A percentile compares a stretch with the other conserved stretches of the same genome.
These are phyloP conservation scores for Metrosideros polymorpha DNA, from an alignment of 441 rosid species.

Conservation along the genomic window DNA sequence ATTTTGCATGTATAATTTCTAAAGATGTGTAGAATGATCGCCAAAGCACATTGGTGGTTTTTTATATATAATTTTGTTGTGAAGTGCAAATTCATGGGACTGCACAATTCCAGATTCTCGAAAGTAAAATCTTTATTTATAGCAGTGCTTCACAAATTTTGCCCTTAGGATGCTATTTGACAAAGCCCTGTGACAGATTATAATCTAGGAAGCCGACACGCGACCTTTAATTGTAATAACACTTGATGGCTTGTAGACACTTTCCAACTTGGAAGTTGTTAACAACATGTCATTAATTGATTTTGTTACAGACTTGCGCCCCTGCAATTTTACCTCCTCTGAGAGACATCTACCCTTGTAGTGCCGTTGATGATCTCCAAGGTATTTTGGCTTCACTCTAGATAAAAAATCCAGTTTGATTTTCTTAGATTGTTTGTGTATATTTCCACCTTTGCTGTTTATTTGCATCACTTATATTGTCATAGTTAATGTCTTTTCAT, in stretches of 20 bases:
- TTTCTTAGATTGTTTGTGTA: neutral
- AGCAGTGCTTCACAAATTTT: neutral
- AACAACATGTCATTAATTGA: neutral
- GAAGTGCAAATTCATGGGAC: neutral
- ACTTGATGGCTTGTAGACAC: neutral
- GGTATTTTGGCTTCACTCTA: slow-evolving; percentile 26
- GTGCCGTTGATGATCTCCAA: slow-evolving; percentile 58
- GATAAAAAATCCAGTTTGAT: neutral
- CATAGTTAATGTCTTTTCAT: neutral
- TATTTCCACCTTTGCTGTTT: neutral
- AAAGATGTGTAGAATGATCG: neutral
- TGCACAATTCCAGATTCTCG: neutral
- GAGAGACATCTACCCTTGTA: slow-evolving; percentile 57
- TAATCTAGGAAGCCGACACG: neutral
- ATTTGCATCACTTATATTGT: neutral
- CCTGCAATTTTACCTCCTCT: slow-evolving; percentile 93
- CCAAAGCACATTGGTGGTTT: neutral
- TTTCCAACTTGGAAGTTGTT: neutral
- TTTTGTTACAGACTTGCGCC: slow-evolving; percentile 59
- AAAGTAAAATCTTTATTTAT: neutral
- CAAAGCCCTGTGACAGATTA: neutral
- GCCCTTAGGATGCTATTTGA: neutral
- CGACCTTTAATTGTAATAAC: neutral
- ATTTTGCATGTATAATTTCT: neutral
- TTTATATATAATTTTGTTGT: neutral